Conservation (phyloP, 129 eudicot species). For the Logfia minima region DNA sequence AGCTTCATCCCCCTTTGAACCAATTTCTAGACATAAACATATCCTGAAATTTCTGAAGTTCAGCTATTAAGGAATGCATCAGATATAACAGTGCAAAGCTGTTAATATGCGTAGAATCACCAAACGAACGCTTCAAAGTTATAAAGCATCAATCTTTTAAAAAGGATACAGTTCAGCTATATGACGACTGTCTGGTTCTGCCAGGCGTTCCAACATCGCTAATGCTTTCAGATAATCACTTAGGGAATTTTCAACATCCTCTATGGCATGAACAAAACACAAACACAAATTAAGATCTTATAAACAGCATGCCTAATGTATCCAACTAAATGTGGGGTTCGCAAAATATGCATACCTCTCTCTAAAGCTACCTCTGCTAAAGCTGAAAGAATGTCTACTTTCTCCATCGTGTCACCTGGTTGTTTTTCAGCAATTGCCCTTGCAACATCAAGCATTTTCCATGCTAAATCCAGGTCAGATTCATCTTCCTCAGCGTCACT, state of each 20-base stretch:
- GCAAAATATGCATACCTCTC: slow-evolving; percentile 59
- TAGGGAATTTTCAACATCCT: slow-evolving; percentile 94
- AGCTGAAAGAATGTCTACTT: slow-evolving; percentile 80
- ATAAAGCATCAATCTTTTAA: slow-evolving; percentile 11
- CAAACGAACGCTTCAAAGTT: not conserved
- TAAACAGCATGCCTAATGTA: not conserved
- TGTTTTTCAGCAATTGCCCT: slow-evolving; percentile 89
- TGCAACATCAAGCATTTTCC: slow-evolving; percentile 99
- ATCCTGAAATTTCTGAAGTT: slow-evolving; percentile 82
- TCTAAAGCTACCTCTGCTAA: slow-evolving; percentile 83
- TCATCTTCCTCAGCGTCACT: slow-evolving; percentile 88
- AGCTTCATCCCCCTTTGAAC: slow-evolving; percentile 80
- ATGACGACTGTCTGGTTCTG: slow-evolving; percentile 90
- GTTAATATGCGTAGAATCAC: not conserved
- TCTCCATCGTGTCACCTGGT: slow-evolving; percentile 81
- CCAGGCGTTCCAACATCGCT: slow-evolving; percentile 81
- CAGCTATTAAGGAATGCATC: slow-evolving; percentile 40
- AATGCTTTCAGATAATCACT: slow-evolving; percentile 87
- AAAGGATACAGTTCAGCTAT: slow-evolving; percentile 97
- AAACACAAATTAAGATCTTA: slow-evolving; percentile 7
- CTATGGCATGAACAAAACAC: slow-evolving; percentile 35
- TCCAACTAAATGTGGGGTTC: not conserved
- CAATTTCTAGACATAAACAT: slow-evolving; percentile 80
- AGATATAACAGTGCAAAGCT: not conserved
- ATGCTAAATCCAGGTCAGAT: slow-evolving; percentile 91